Conservation (phyloP, 2,329 filamentous ascomycete genomes). For the Exophiala bonariae region DNA sequence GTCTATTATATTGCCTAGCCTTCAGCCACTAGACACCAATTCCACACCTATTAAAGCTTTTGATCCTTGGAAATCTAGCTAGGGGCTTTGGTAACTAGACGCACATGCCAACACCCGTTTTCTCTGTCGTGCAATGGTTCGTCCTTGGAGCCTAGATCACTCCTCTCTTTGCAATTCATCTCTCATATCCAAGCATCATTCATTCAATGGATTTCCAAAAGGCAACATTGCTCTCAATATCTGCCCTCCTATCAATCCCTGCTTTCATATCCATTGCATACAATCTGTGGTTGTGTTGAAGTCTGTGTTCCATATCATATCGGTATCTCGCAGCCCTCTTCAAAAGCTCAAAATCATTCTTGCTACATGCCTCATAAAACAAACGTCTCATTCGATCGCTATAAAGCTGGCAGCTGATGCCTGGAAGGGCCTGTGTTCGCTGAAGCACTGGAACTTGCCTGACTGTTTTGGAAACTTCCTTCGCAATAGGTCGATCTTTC, state of each 20-base stretch:
- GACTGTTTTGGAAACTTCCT: constrained; percentile 64
- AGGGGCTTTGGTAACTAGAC: too few species aligned
- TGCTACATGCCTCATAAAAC: constrained; percentile 66
- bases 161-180: constrained; percentile 7
- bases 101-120: too few species aligned
- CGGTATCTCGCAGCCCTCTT: constrained; percentile 61
- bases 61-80: too few species aligned
- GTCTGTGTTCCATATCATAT: constrained; percentile 58
- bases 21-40: too few species aligned
- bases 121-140: too few species aligned
- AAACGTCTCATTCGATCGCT: constrained; percentile 74
- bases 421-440: constrained; percentile 29
- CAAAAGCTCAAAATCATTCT: constrained; percentile 67
- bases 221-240: constrained; percentile 50
- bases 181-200: constrained; percentile 8
- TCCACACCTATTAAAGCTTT: too few species aligned
- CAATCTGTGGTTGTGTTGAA: constrained; percentile 56
- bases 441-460: constrained; percentile 57
- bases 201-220: constrained; percentile 57
- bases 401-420: constrained; percentile 72
- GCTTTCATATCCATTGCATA: constrained; percentile 59
- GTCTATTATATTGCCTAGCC: too few species aligned
- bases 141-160: background rate
- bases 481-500: constrained; percentile 57
- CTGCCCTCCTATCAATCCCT: constrained; percentile 52